Conservation (phyloP, 306 rosid genomes). For the Prunus mume region DNA sequence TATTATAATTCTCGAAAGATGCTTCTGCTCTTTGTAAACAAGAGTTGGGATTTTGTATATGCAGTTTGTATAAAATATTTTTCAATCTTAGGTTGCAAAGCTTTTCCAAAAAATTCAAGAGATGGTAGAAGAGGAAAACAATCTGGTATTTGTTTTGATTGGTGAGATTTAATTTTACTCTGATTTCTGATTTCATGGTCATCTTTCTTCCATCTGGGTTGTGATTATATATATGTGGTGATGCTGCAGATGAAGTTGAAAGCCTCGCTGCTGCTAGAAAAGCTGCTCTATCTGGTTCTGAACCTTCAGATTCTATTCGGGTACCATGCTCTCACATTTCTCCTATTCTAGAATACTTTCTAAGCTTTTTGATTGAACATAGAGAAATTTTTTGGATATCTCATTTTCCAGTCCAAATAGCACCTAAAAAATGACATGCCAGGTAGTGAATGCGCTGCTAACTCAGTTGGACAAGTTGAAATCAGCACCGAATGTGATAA, state of each 20-base stretch:
- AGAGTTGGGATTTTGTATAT: neutral
- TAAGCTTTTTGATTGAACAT: neutral
- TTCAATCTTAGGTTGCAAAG: conserved; percentile 68
- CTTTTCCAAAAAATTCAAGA: conserved; percentile 93
- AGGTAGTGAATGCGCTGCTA: conserved; percentile 94
- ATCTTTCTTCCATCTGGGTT: conserved; percentile 24
- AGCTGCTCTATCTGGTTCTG: conserved; percentile 96
- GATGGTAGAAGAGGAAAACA: conserved; percentile 89
- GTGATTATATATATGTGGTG: conserved; percentile 25
- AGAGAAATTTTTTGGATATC: neutral
- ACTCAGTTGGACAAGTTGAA: conserved; percentile 97
- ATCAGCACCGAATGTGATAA: conserved; percentile 85
- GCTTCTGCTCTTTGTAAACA: conserved; percentile 13
- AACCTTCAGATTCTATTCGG: conserved; percentile 99
- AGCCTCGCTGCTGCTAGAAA: conserved; percentile 97
- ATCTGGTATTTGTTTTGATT: conserved; percentile 96
- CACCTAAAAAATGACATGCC: conserved; percentile 39
- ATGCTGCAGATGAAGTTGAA: conserved; percentile 90
- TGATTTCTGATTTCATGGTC: conserved; percentile 19
- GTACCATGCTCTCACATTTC: conserved; percentile 33
- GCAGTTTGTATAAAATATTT: neutral
- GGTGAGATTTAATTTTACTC: conserved; percentile 59
- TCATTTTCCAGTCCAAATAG: conserved; percentile 8
- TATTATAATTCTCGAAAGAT: conserved; percentile 7
- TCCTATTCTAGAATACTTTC: neutral